Percentiles rank a stretch among this genome's conserved stretches.
Evolutionary conservation across 1,284 basidiomycete species (phyloP).

Genomic region (Naganishia sp.): DNA sequence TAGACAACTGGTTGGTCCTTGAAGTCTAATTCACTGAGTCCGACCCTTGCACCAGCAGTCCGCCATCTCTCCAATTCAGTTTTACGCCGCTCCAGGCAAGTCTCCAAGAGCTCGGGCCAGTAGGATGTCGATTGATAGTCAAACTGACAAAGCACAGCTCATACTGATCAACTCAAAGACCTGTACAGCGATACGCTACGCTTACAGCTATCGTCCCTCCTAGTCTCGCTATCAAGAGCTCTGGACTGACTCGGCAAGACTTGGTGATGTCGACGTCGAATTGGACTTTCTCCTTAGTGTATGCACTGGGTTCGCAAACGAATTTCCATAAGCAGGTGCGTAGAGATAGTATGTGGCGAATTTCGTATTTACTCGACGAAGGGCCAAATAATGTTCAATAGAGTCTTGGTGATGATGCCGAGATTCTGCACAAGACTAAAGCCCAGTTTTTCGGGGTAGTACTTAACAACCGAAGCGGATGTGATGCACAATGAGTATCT

Average conservation of each 20-base stretch:
- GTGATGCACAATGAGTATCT: background rate
- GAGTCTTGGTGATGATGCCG: slow-evolving; percentile 25
- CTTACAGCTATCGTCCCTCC: slow-evolving; percentile 6
- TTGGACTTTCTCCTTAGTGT: slow-evolving; percentile 24
- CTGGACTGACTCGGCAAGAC: slow-evolving; percentile 14
- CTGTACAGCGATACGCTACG: background rate
- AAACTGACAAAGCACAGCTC: background rate
- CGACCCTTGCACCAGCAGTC: slow-evolving; percentile 15
- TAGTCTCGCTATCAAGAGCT: slow-evolving; percentile 16
- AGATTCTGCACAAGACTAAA: slow-evolving; percentile 28
- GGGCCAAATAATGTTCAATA: slow-evolving; percentile 33
- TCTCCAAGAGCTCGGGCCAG: slow-evolving; percentile 20
- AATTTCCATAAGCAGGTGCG: no score
- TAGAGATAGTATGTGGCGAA: background rate
- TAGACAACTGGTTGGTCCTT: background rate
- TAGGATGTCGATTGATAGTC: slow-evolving; percentile 8
- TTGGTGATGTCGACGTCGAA: slow-evolving; percentile 16
- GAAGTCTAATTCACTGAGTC: slow-evolving; percentile 29
- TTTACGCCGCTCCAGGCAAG: slow-evolving; percentile 5
- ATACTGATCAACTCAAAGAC: background rate
- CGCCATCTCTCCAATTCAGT: slow-evolving; percentile 17
- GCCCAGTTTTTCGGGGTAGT: slow-evolving; percentile 30
- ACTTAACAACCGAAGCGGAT: background rate
- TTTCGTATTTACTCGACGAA: slow-evolving; percentile 31
- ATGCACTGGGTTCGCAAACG: background rate